Base-by-base conservation (phyloP, 2,329 filamentous ascomycete species). In the Colletotrichum kahawae region DNA sequence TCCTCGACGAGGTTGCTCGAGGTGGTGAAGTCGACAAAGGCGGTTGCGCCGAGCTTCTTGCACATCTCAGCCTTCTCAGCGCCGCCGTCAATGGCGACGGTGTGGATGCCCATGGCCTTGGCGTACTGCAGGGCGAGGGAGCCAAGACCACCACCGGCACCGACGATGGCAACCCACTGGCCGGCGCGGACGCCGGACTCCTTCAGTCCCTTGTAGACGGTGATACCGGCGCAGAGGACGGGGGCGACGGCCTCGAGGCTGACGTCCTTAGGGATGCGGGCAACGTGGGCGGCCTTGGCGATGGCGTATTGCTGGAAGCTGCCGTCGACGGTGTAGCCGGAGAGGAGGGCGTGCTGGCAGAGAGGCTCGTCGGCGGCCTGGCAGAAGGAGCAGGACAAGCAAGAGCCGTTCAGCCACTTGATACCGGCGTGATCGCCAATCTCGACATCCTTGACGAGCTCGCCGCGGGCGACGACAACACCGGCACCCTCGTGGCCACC, bases 401-500 rank as follows among this genome's bases (percentile, higher is more conserved):
- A 98, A 62, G 94, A 93, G 77, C 95, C 94, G 85, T 98, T 97
- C 82, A 98, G 89, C 95, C 95, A 98, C 88, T 95, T 98, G 85
- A 98, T 91, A 82, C 96, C 96, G 76, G 92, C 96, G 81, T 95
- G 88, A 82, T 98, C 95, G 79, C 96, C 96, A 80, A 98, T 88
- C 83, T 95, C 87, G 76, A 98, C 87, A 79, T 97, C 95, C 4
- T 90, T 86, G 78, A 97, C 95, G 43, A 97, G 90, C 21, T 93
- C 88, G 80, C 96, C 96, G 77, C 90, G 90, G 67, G 94, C 92
- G 38, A 98, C 95, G 48, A 98, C 94, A 66, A 96, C 85, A 82
- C 96, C 95, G 33, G 95, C 95, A 81, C 95, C 91, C 82, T 93
- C 91, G 84, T 93, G 93, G 63, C 95, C 95, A 82, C 96, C 96